Base-by-base conservation (phyloP, 208 protist species). In the Phytomonas serpens region DNA sequence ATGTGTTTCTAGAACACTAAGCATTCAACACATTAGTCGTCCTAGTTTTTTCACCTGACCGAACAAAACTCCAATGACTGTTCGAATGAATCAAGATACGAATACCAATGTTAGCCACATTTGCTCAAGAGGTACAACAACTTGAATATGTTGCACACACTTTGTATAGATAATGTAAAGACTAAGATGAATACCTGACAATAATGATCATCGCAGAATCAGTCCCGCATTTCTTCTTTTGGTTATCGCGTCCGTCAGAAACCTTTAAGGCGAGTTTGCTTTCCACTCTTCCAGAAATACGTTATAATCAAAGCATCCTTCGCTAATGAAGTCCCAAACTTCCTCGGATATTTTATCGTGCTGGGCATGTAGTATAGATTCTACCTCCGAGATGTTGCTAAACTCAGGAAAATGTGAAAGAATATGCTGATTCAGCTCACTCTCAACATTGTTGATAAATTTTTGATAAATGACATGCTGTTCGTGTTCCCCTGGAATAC, bases 221-320 rank as follows among this genome's bases (percentile, higher is more conserved):
- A 47, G 14, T 19, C 40, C 7, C 14, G 16, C 7, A 47, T 19
- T 47, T 47, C 7, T 10, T 36, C 9, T 11, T 47, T 47, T 14
- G 4, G 40, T 16, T 47, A 36, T 4, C 36, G 36, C 34, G 10
- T 3, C 31, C 7, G 23, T 33, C 14, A 1, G 11, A 3, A 64
- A 9, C 29, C 13, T 37, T 66, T 80, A 87, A 3, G 78, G 82
- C 16, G 72, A 66, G 11, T 71, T 29, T 14, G 66, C 29, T 34
- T 68, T 69, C 90, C 90, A 95, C 23, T 83, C 66, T 38, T 86
- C 77, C 11, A 82, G 69, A 79, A 95, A 95, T 0, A 78, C 79
- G 0, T 71, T 64, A 64, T 95, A 95, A 71, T 93, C 88, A 57
- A 95, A 86, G 82, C 86, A 95, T 42, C 88, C 87, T 42, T 93